Evolutionary conservation across 495 filamentous ascomycete genomes (phyloP).

Genomic region (Filosporella fistucella): DNA sequence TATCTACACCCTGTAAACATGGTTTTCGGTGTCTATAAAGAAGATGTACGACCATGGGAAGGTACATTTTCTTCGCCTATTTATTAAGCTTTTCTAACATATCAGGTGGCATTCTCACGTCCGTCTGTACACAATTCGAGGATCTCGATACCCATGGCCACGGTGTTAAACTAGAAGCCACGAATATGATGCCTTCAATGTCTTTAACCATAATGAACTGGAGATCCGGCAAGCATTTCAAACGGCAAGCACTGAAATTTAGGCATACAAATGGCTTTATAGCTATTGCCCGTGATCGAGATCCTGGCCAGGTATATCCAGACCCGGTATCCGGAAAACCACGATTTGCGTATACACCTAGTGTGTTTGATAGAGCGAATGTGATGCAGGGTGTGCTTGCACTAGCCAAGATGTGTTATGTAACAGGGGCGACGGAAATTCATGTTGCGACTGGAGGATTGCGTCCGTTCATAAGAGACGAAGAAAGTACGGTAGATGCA

Average conservation of each 20-base stretch:
- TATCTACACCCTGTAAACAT: conserved; percentile 71
- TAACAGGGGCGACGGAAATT: conserved; percentile 75
- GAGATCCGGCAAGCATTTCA: conserved; percentile 60
- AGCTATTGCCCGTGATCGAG: conserved; percentile 64
- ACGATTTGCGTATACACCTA: conserved; percentile 63
- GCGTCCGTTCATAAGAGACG: conserved; percentile 58
- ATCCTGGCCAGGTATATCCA: conserved; percentile 68
- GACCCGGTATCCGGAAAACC: conserved; percentile 63
- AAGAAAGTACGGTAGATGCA: neutral
- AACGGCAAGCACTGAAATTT: conserved; percentile 56
- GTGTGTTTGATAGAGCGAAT: conserved; percentile 63
- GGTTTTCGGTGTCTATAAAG: conserved; percentile 55
- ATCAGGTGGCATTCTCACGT: conserved; percentile 62
- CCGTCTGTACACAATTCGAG: conserved; percentile 71
- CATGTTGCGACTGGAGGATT: conserved; percentile 54
- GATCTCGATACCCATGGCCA: conserved; percentile 79
- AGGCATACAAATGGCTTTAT: conserved; percentile 64
- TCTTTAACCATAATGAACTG: conserved; percentile 45
- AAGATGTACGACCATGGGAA: conserved; percentile 74
- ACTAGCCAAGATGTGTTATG: conserved; percentile 69
- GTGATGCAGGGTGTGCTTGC: conserved; percentile 68
- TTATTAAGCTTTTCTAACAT: neutral
- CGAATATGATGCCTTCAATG: conserved; percentile 41
- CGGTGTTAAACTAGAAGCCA: conserved; percentile 64
- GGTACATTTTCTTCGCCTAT: conserved; percentile 32